Percentiles rank a stretch among this genome's conserved stretches.
These are phyloP conservation scores for Malassezia yamatoensis DNA, from an alignment of 1,284 basidiomycete genomes.

Conservation along the genomic window DNA sequence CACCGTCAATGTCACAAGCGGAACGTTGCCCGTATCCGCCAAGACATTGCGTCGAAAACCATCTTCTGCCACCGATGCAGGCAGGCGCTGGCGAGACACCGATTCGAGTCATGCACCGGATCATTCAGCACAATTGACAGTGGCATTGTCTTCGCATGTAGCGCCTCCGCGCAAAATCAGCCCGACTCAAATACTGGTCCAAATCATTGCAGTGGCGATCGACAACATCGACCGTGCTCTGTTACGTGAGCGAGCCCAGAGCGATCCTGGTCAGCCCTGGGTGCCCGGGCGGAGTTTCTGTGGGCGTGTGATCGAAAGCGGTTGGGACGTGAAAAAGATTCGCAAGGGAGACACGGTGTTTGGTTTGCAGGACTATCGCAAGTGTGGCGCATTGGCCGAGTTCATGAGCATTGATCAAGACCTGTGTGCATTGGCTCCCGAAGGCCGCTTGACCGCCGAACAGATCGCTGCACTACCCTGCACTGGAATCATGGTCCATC, in stretches of 20 bases:
- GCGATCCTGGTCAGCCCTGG: slow-evolving; percentile 45
- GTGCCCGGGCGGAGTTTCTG: slow-evolving; percentile 50
- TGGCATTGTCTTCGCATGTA: slow-evolving; percentile 38
- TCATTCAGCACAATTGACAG: slow-evolving; percentile 18
- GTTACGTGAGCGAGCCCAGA: slow-evolving; percentile 42
- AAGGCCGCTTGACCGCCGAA: slow-evolving; percentile 45
- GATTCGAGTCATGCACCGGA: slow-evolving; percentile 10
- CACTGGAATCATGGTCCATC: slow-evolving; percentile 48
- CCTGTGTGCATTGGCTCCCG: slow-evolving; percentile 47
- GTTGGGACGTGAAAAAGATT: slow-evolving; percentile 46
- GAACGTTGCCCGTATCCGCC: slow-evolving; percentile 21
- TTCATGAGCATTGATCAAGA: slow-evolving; percentile 48
- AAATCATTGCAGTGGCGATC: slow-evolving; percentile 49
- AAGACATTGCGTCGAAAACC: slow-evolving; percentile 19
- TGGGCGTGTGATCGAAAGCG: slow-evolving; percentile 49
- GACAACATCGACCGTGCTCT: slow-evolving; percentile 47
- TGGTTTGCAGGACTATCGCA: slow-evolving; percentile 47
- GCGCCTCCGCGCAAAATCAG: slow-evolving; percentile 46
- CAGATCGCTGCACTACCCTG: slow-evolving; percentile 50
- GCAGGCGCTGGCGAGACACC: background rate
- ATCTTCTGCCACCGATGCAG: background rate
- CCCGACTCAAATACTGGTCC: slow-evolving; percentile 48
- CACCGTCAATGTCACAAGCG: slow-evolving; percentile 30
- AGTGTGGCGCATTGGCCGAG: slow-evolving; percentile 49
- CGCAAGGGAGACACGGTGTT: slow-evolving; percentile 50